Evolutionary conservation across 192 early-diverging fungal genomes (phyloP).

Genomic region (Mortierella antarctica): DNA sequence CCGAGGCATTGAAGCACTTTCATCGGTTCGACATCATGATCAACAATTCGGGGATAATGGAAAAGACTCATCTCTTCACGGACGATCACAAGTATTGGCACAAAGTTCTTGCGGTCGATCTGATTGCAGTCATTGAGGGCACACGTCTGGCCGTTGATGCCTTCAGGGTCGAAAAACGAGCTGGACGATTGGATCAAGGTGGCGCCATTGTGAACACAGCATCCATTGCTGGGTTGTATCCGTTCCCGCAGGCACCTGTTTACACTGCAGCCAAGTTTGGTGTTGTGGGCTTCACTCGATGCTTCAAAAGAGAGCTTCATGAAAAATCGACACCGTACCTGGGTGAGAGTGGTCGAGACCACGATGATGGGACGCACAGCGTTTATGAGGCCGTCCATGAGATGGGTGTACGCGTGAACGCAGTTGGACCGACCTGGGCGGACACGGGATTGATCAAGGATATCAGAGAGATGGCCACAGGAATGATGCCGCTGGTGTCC

Average conservation of each 20-base stretch:
- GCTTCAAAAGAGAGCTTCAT: slow-evolving; percentile 24
- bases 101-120: slow-evolving; percentile 72
- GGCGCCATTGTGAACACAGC: slow-evolving; percentile 78
- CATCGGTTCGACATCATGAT: slow-evolving; percentile 64
- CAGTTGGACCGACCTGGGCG: slow-evolving; percentile 45
- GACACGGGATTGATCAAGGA: slow-evolving; percentile 54
- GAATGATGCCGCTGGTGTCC: slow-evolving; percentile 7
- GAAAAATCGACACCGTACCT: too few relatives aligned
- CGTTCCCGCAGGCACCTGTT: slow-evolving; percentile 62
- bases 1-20: slow-evolving; percentile 53
- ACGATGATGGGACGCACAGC: too few relatives aligned
- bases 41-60: slow-evolving; percentile 68
- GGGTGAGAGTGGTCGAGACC: too few relatives aligned
- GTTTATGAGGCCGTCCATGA: neutral
- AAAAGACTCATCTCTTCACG: slow-evolving; percentile 37
- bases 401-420: neutral
- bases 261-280: slow-evolving; percentile 80
- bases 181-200: neutral
- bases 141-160: slow-evolving; percentile 71
- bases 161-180: slow-evolving; percentile 41
- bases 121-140: slow-evolving; percentile 73
- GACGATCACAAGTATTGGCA: slow-evolving; percentile 53
- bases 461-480: slow-evolving; percentile 33
- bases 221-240: slow-evolving; percentile 71
- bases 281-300: slow-evolving; percentile 68